phyloP scores from a whole-genome alignment of 192 early-diverging fungal species.

The Lunasporangiospora selenospora region DNA sequence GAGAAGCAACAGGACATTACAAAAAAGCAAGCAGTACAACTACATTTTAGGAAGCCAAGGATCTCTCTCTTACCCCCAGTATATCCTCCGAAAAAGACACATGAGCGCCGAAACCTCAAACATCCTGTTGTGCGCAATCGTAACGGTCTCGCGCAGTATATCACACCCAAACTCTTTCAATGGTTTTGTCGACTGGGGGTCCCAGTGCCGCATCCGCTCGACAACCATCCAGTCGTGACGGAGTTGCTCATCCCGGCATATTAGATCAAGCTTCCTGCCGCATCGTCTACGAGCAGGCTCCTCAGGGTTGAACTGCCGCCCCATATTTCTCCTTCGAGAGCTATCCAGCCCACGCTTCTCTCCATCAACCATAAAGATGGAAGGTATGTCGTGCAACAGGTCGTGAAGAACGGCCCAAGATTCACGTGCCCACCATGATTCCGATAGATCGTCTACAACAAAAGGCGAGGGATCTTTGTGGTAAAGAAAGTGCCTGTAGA shows the following conservation, averaged over 20 bases:
- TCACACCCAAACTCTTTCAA: conserved; percentile 5
- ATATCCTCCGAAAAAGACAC: background rate
- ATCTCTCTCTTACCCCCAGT: conserved; percentile 7
- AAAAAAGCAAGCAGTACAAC: background rate
- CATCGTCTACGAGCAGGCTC: background rate
- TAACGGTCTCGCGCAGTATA: conserved; percentile 2
- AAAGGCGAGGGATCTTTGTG: conserved; percentile 3
- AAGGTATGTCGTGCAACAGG: background rate
- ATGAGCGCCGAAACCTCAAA: conserved; percentile 4
- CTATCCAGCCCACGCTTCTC: conserved; percentile 4
- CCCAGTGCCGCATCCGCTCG: conserved; percentile 1
- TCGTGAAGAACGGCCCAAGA: conserved; percentile 1
- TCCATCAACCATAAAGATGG: conserved; percentile 4
- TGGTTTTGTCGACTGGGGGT: background rate
- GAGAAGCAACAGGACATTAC: background rate
- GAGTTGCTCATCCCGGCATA: conserved; percentile 1
- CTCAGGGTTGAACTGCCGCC: conserved; percentile 1
- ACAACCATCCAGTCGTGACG: conserved; percentile 1
- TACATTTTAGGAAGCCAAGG: background rate
- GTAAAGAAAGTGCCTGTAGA: conserved; percentile 5
- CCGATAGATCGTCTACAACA: conserved; percentile 1
- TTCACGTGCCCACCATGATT: conserved; percentile 6
- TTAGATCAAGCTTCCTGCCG: conserved; percentile 1
- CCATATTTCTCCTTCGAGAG: conserved; percentile 7
- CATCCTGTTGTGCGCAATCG: conserved; percentile 5